phyloP scores from a whole-genome alignment of 2,329 filamentous ascomycete genomes.

The Cercospora canescens region DNA sequence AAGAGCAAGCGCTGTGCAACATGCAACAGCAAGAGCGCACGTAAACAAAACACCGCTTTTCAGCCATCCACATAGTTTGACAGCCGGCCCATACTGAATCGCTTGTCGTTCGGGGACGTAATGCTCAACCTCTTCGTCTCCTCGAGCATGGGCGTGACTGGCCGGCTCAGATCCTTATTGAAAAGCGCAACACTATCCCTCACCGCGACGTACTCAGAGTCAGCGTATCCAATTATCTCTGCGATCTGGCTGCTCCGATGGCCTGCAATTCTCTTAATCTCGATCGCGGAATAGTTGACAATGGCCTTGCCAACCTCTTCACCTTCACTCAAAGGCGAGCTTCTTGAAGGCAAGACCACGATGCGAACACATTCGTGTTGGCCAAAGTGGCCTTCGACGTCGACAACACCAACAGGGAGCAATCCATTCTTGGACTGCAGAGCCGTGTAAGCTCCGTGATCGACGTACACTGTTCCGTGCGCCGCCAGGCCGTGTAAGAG shows the following conservation, averaged over 20 bases:
- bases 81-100: constrained; percentile 31
- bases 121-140: constrained; percentile 24
- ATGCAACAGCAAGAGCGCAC: background rate
- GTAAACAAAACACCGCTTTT: background rate
- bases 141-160: constrained; percentile 30
- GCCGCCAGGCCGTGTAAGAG: constrained; percentile 87
- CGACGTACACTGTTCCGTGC: constrained; percentile 89
- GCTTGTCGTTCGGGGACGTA: constrained; percentile 15
- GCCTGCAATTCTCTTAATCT: constrained; percentile 83
- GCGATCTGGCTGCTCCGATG: constrained; percentile 79
- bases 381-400: constrained; percentile 82
- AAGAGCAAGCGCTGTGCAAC: background rate
- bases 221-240: constrained; percentile 80
- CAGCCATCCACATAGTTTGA: constrained; percentile 32
- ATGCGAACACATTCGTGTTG: constrained; percentile 91
- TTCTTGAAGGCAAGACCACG: constrained; percentile 68
- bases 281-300: constrained; percentile 86
- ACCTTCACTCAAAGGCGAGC: constrained; percentile 39
- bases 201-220: constrained; percentile 90
- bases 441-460: constrained; percentile 81
- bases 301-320: constrained; percentile 82
- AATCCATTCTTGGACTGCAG: constrained; percentile 82
- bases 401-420: constrained; percentile 85
- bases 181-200: constrained; percentile 85
- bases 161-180: constrained; percentile 32